phyloP scores from a whole-genome alignment of 371 early-diverging fungal species.

The Sporodiniella umbellata region DNA sequence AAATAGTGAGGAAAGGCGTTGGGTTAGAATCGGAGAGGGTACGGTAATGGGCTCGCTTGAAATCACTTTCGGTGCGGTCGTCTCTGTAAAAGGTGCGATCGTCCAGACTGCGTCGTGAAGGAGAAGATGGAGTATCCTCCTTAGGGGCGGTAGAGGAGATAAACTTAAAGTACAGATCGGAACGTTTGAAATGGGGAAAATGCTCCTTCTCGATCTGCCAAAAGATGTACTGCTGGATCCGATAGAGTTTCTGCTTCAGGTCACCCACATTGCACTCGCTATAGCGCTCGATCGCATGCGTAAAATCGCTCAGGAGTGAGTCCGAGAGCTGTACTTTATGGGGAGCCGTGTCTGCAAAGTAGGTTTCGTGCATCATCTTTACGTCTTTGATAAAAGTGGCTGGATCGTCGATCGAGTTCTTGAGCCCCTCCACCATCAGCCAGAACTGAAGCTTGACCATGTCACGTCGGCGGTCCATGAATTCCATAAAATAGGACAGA shows the following conservation, averaged over 20 bases:
- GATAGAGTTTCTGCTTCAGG: slow-evolving; percentile 22
- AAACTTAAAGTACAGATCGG: slow-evolving; percentile 67
- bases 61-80: slow-evolving; percentile 3
- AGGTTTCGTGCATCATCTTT: slow-evolving; percentile 66
- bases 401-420: slow-evolving; percentile 31
- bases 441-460: slow-evolving; percentile 73
- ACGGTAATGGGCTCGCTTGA: slow-evolving; percentile 21
- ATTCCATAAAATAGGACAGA: slow-evolving; percentile 80
- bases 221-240: slow-evolving; percentile 58
- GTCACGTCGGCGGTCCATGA: slow-evolving; percentile 70
- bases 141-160: slow-evolving; percentile 37
- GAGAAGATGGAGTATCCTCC: neutral
- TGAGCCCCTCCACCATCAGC: slow-evolving; percentile 71
- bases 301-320: slow-evolving; percentile 23
- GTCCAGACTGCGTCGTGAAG: slow-evolving; percentile 33
- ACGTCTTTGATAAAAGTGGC: slow-evolving; percentile 56
- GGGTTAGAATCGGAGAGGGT: slow-evolving; percentile 25
- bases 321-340: slow-evolving; percentile 42
- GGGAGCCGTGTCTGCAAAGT: slow-evolving; percentile 56
- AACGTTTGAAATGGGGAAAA: slow-evolving; percentile 62
- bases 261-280: slow-evolving; percentile 15
- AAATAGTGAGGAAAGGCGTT: slow-evolving; percentile 22
- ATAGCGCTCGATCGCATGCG: slow-evolving; percentile 10
- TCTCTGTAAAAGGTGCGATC: slow-evolving; percentile 18
- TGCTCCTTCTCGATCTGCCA: slow-evolving; percentile 59